A percentile compares a stretch with the other conserved stretches of the same genome.
These are phyloP conservation scores for Podaxis pistillaris DNA, from an alignment of 768 basidiomycete genomes.

Conservation along the genomic window DNA sequence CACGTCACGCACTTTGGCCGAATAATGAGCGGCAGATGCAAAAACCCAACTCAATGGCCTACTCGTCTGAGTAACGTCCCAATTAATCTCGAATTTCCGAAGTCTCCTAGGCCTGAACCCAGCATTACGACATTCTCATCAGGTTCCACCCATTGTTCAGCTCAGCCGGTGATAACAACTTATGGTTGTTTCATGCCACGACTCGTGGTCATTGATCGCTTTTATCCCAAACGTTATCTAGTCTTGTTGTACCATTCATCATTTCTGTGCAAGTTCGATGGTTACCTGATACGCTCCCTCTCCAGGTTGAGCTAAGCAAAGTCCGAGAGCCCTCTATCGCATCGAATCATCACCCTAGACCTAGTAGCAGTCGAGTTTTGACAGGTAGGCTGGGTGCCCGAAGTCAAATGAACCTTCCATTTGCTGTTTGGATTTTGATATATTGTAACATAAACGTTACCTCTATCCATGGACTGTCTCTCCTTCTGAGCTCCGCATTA, in stretches of 20 bases:
- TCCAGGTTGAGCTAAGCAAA: constrained; percentile 6
- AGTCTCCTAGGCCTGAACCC: constrained; percentile 8
- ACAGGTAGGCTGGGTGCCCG: constrained; percentile 9
- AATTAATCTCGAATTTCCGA: constrained; percentile 10
- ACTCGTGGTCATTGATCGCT: constrained; percentile 4
- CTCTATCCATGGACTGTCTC: not conserved
- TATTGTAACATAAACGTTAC: constrained; percentile 15
- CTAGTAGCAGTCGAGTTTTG: not conserved
- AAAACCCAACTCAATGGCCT: not conserved
- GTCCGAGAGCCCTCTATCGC: constrained; percentile 7
- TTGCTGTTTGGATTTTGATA: constrained; percentile 11
- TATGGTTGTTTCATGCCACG: not conserved
- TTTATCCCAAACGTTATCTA: constrained; percentile 7
- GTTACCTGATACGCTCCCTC: constrained; percentile 10
- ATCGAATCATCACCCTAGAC: constrained; percentile 5
- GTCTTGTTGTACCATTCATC: constrained; percentile 5
- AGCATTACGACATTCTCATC: constrained; percentile 13
- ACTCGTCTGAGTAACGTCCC: constrained; percentile 3
- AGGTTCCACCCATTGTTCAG: constrained; percentile 5
- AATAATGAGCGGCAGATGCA: constrained; percentile 10
- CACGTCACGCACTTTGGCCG: constrained; percentile 8
- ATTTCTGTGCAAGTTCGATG: not conserved
- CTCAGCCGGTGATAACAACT: constrained; percentile 7
- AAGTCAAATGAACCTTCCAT: constrained; percentile 9
- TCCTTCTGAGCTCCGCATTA: constrained; percentile 8